phyloP scores from a whole-genome alignment of 345 rosid species.

The Brassica nigra region DNA sequence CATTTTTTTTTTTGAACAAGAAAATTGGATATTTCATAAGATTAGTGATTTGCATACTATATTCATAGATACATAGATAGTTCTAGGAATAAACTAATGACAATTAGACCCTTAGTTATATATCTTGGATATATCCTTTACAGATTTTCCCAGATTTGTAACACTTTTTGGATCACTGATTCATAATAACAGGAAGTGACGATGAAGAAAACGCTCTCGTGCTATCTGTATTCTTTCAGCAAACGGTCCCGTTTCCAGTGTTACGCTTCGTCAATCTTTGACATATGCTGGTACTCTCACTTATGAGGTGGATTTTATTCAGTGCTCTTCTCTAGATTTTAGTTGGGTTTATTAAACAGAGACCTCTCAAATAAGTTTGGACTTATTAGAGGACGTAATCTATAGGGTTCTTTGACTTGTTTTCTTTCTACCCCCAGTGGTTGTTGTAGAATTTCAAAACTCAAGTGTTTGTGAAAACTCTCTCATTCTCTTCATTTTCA shows the following conservation, averaged over 20 bases:
- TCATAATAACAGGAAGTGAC: conserved; percentile 65
- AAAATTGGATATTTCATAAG: neutral
- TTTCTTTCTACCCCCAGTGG: conserved; percentile 4
- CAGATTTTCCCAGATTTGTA: conserved; percentile 1
- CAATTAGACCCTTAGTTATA: neutral
- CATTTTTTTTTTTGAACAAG: no score
- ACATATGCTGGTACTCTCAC: conserved; percentile 89
- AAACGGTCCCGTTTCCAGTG: conserved; percentile 81
- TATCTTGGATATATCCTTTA: no score
- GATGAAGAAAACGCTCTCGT: conserved; percentile 69
- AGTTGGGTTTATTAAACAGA: neutral
- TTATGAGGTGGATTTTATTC: conserved; percentile 60
- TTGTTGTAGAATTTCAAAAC: conserved; percentile 18
- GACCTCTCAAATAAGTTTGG: conserved; percentile 29
- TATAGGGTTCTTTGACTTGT: conserved; percentile 26
- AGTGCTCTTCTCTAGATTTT: conserved; percentile 14
- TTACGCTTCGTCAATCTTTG: conserved; percentile 79
- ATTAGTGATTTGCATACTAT: neutral
- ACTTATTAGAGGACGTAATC: conserved; percentile 25
- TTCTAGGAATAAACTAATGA: neutral
- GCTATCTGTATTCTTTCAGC: conserved; percentile 91
- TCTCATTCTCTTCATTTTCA: conserved; percentile 10
- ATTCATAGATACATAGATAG: neutral
- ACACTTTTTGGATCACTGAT: conserved; percentile 19
- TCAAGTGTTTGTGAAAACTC: conserved; percentile 15